Percentiles rank a stretch among this genome's conserved stretches.
phyloP scores from a whole-genome alignment of 208 protist species.

The Herpetomonas tarakana region DNA sequence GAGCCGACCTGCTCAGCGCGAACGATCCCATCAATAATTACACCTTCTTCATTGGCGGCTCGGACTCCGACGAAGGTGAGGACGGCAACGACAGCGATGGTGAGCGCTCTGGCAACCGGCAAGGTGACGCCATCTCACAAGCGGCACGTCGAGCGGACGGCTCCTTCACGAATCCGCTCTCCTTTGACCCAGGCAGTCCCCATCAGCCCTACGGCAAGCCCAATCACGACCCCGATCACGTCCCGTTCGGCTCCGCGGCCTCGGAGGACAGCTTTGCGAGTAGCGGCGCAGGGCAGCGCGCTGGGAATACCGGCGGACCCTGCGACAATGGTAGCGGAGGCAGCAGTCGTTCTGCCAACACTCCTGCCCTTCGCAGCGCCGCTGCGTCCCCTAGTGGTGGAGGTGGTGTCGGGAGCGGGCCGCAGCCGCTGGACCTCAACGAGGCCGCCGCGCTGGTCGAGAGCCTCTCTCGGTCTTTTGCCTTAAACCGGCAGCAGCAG shows the following conservation, averaged over 20 bases:
- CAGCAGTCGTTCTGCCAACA: not conserved
- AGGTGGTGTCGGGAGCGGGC: not conserved
- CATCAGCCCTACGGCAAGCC: not conserved
- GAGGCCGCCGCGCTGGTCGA: not conserved
- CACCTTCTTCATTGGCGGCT: constrained; percentile 25
- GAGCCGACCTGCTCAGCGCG: constrained; percentile 5
- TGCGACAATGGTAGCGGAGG: not conserved
- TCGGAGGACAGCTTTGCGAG: not conserved
- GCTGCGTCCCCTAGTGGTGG: not conserved
- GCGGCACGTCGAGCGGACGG: not conserved
- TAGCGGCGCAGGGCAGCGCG: not conserved
- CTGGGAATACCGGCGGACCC: not conserved
- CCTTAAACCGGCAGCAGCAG: not conserved
- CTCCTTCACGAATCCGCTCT: not conserved
- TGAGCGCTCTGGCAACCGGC: not conserved
- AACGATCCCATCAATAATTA: constrained; percentile 36
- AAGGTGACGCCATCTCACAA: not conserved
- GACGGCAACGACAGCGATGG: not conserved
- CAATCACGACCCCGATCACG: not conserved
- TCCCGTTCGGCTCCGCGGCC: not conserved
- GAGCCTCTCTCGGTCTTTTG: not conserved
- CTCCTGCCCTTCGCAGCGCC: not conserved
- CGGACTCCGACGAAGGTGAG: not conserved
- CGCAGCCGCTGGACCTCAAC: not conserved
- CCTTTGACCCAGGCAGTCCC: too few relatives aligned